Evolutionary conservation across 306 rosid species (phyloP), one percentile per base, ranked within the genome.

Genomic region (Herpetospermum pedunculosum): DNA sequence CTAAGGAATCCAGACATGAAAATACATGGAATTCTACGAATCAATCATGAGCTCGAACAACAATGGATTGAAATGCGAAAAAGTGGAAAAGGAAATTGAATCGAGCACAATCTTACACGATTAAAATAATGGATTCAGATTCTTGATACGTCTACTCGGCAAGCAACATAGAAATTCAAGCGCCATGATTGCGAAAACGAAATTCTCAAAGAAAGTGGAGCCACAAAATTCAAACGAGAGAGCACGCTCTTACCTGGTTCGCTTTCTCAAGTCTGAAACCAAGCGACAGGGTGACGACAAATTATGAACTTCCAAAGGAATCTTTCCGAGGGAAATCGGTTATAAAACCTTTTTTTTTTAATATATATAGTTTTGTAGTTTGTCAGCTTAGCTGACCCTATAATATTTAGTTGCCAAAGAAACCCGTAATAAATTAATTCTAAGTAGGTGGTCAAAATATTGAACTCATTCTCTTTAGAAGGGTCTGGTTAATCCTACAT

Each of bases 51-150:
- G 6, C 23, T 68, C 25, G n/a, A n/a, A n/a, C n/a, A 26, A 68
- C 38, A 26, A 44, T 15, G 73, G 38, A 40, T 43, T 43, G 26
- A 68, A 68, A 41, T 43, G 21, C 14, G 54, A 26, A 53, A 55
- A 21, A 38, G 69, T 18, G 32, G 69, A 19, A 43, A 43, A 25
- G 37, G n/a, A 43, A 26, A 44, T 15, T 19, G 19, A 38, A 68
- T 38, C 7, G 12, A 43, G 37, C 23, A 10, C 13, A 35, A 52
- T 34, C 35, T 18, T 38, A 72, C 19, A 52, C 32, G 23, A 30
- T 29, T 8, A 60, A 34, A 72, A 50, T 11, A 72, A 49, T 72
- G 64, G 64, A 72, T 72, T 72, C 21, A 52, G 64, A 72, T 13
- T 25, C 15, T 43, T 26, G 50, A 59, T 29, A 15, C 40, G 67